Percentiles rank a stretch among this genome's conserved stretches.
These are phyloP conservation scores for Pholiota adiposa DNA, from an alignment of 1,284 basidiomycete species.

Conservation along the genomic window DNA sequence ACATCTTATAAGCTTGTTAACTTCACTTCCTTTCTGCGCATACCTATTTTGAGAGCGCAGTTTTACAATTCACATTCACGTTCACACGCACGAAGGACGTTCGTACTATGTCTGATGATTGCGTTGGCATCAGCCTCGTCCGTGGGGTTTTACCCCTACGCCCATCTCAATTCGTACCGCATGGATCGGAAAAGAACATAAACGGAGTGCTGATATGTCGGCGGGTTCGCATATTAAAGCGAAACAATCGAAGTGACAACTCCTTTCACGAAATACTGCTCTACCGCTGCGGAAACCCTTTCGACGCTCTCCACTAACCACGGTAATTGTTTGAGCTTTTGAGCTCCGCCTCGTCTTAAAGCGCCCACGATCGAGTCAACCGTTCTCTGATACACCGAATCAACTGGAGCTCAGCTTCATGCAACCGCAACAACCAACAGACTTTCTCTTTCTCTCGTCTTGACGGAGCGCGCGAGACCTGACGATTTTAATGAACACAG, in stretches of 20 bases:
- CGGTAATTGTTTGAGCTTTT: background rate
- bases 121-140: background rate
- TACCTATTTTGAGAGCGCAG: background rate
- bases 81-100: background rate
- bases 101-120: background rate
- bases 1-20: no score
- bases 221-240: background rate
- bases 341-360: background rate
- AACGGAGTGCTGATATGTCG: background rate
- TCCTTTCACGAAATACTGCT: background rate
- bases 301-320: background rate
- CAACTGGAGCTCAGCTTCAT: background rate
- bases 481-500: background rate
- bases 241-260: background rate
- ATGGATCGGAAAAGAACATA: background rate
- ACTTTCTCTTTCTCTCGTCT: background rate
- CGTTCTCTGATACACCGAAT: background rate
- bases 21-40: background rate
- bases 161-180: background rate
- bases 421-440: background rate
- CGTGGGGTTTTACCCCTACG: background rate
- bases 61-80: background rate
- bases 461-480: background rate
- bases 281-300: background rate
- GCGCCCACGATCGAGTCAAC: conserved; percentile 10